These are phyloP conservation scores for Cyberlindnera mycetangii DNA, from an alignment of 805 yeast species.

Conservation along the genomic window DNA sequence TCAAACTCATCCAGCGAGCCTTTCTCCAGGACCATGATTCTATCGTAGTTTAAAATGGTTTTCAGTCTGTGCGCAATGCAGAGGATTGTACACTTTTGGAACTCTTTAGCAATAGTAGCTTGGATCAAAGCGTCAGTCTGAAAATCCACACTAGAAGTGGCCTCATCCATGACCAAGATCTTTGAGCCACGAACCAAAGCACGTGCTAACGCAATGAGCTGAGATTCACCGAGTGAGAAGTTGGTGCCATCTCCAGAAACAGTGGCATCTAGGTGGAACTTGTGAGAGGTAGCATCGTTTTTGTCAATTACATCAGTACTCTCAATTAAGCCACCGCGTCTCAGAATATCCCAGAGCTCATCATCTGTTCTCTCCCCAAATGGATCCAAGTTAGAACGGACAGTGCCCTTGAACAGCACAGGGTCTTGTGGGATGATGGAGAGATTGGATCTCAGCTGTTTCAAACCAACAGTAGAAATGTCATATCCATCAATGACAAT, in stretches of 20 bases:
- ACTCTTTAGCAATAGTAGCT: conserved; percentile 53
- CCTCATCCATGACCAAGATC: conserved; percentile 69
- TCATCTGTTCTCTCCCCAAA: conserved; percentile 57
- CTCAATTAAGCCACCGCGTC: conserved; percentile 58
- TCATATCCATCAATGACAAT: conserved; percentile 66
- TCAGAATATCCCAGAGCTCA: conserved; percentile 57
- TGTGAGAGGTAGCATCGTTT: conserved; percentile 24
- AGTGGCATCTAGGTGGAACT: conserved; percentile 56
- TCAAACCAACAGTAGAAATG: conserved; percentile 56
- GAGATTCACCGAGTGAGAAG: conserved; percentile 71
- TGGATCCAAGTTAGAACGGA: conserved; percentile 71
- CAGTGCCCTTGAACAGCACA: conserved; percentile 68
- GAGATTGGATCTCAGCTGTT: conserved; percentile 58
- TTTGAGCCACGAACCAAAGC: conserved; percentile 63
- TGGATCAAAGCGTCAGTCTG: conserved; percentile 69
- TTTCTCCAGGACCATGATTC: conserved; percentile 54
- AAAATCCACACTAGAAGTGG: conserved; percentile 73
- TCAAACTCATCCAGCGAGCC: conserved; percentile 57
- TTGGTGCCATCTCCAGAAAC: conserved; percentile 72
- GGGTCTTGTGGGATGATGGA: conserved; percentile 85
- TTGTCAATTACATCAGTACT: conserved; percentile 4
- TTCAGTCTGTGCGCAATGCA: conserved; percentile 85
- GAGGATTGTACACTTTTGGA: conserved; percentile 59
- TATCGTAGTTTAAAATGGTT: conserved; percentile 68
- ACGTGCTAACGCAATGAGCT: conserved; percentile 64